Base-by-base conservation (phyloP, 768 basidiomycete species). In the Leccinum olivaceopallidum region DNA sequence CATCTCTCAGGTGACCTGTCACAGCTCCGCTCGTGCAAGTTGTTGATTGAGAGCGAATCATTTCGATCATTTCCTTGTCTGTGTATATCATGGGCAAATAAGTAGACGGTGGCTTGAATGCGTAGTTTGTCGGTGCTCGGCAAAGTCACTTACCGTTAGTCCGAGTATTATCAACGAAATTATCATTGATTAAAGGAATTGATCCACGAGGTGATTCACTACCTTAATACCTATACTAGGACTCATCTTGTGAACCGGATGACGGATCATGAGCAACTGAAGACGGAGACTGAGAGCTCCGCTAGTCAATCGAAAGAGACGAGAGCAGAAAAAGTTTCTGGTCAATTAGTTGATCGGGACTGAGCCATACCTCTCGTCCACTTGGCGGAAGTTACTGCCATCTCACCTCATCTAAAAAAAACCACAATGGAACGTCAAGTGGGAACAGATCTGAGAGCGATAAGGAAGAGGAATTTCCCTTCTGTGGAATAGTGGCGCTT, bases 181-280 rank as follows among this genome's bases (percentile, higher is more conserved):
- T 54, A 66, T 55, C 60, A 66, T 66, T 53, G 62, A 64, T 68
- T 59, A 54, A 60, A 57, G 57, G 44, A 44, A 53, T 39, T 69
- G 65, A 71, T 70, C 7, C 69, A 70, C 67, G 69, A 70, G 69
- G 69, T 69, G 56, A 57, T 53, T 57, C 58, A 59, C 69, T 60
- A 57, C 63, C 53, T 51, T 55, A 69, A 60, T 53, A 53, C 49
- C 54, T 55, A 37, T 53, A 53, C 49, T 56, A 57, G 39, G 57
- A 26, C 32, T 54, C 44, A 47, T 63, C 52, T 47, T 60, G 54
- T 52, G 64, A 51, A 61, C 61, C 58, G 59, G 59, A 62, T 68
- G 62, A 53, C 57, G 34, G 55, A 55, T 53, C 44, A 61, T 24
- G 59, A 64, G 59, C 54, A 55, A 59, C 56, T 53, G 60, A 54